Evolutionary conservation across 139 green algal species (phyloP).

Genomic region (Closterium sp.): DNA sequence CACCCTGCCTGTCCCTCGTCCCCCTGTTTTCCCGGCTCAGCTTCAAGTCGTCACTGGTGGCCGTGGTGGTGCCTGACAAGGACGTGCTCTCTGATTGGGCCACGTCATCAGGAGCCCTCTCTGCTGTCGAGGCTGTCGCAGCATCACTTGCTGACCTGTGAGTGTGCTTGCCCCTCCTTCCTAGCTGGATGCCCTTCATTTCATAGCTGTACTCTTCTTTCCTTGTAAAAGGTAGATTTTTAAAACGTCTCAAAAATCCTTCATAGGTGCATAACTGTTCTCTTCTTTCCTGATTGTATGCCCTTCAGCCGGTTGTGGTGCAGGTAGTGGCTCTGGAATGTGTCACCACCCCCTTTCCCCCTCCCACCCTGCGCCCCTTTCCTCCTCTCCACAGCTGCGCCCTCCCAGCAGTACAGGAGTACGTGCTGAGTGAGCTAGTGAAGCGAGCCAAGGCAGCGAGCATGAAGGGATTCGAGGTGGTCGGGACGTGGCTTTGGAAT

Average conservation of each 20-base stretch:
- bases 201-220: too few relatives aligned
- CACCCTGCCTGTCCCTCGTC: too few relatives aligned
- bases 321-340: too few relatives aligned
- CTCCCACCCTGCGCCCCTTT: not conserved
- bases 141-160: not conserved
- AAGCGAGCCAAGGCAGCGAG: not conserved
- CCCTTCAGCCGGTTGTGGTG: too few relatives aligned
- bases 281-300: too few relatives aligned
- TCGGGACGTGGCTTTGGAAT: slow-evolving; percentile 61
- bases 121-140: not conserved
- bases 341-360: too few relatives aligned
- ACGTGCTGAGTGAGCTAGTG: not conserved
- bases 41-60: slow-evolving; percentile 54
- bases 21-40: not conserved
- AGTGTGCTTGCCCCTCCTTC: not conserved
- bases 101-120: not conserved
- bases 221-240: too few relatives aligned
- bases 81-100: slow-evolving; percentile 65
- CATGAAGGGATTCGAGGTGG: too few relatives aligned
- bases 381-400: too few relatives aligned
- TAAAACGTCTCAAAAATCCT: too few relatives aligned
- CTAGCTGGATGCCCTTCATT: not conserved
- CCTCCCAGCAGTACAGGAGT: too few relatives aligned
- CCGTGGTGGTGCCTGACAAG: slow-evolving; percentile 76
- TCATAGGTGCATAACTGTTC: not conserved